These are phyloP conservation scores for Toxoplasma gondii DNA, from an alignment of 169 alveolate genomes.

Conservation along the genomic window DNA sequence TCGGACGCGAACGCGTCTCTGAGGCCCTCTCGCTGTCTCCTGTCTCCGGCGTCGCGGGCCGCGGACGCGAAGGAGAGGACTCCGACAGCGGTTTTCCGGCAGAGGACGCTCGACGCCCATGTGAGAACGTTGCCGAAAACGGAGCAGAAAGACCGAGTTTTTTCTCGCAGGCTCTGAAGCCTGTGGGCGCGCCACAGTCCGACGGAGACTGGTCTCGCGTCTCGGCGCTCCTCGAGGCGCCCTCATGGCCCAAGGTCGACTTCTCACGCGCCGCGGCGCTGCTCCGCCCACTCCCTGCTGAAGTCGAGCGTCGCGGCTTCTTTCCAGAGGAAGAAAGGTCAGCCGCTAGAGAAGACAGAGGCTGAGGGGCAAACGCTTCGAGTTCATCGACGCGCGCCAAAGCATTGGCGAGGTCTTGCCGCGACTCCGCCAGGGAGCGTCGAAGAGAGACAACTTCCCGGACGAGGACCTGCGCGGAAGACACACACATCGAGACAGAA, in stretches of 20 bases:
- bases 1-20: not conserved
- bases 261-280: too few species aligned
- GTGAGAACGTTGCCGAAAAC: too few species aligned
- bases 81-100: too few species aligned
- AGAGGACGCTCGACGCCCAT: too few species aligned
- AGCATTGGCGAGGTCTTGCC: slow-evolving; percentile 53
- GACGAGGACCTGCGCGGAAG: not conserved
- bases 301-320: too few species aligned
- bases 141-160: too few species aligned
- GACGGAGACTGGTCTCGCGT: too few species aligned
- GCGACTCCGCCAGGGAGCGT: slow-evolving; percentile 45
- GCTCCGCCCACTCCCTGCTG: too few species aligned
- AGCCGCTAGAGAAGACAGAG: not conserved
- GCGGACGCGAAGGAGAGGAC: not conserved
- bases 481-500: not conserved
- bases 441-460: slow-evolving; percentile 58
- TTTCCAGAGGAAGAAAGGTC: not conserved
- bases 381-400: slow-evolving; percentile 63
- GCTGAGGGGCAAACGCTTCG: slow-evolving; percentile 36
- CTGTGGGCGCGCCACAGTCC: too few species aligned
- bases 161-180: too few species aligned
- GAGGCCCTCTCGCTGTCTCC: not conserved
- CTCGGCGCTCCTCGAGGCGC: too few species aligned
- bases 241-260: too few species aligned
- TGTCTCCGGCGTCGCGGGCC: not conserved